Evolutionary conservation across 163 green algal species (phyloP), one percentile per base, ranked within the genome.

Genomic region (Chlorella variabilis): DNA sequence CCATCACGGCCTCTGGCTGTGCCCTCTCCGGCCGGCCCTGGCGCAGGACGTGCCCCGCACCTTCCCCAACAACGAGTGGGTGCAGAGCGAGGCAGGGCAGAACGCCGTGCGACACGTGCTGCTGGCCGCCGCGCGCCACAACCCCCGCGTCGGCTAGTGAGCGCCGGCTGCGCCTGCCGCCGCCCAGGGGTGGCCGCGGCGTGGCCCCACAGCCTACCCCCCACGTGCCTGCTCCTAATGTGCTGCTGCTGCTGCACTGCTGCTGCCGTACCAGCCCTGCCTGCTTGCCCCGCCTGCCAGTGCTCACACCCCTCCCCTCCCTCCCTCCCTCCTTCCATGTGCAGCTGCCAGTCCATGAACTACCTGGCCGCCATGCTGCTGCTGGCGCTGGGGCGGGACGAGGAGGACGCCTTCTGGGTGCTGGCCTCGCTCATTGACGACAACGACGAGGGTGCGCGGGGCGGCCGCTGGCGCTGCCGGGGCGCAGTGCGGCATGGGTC

Each of bases 301-400:
- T n/a, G 45, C 45, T 54, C 11, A 54, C 45, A 15, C 45, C 11
- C n/a, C n/a, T n/a, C 45, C 15, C 45, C 11, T 54, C 11, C 45
- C 23, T 31, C 25, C 66, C 41, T 34, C 6, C 25, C n/a, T 59
- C 15, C 49, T 42, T 1, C 5, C 49, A n/a, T 63, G 2, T 36
- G 70, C 56, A 80, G 73, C 56, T 98, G 94, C 80, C 95, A 98
- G 86, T 89, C 90, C 83, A 97, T 99, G 92, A 99, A 99, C 86
- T 97, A 94, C 54, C 82, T 99, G 29, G 95, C 94, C 4, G 95
- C 92, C 39, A 91, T 98, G 74, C 88, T 98, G 67, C 91, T 99
- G 86, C 84, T 99, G 36, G 92, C 94, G 42, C 67, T 94, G 51
- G 73, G 84, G 34, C 65, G 68, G 21, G 93, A 95, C 75, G 91